A percentile compares a stretch with the other conserved stretches of the same genome.
These are phyloP conservation scores for Leccinum griseonigrum DNA, from an alignment of 1,284 basidiomycete species.

Conservation along the genomic window DNA sequence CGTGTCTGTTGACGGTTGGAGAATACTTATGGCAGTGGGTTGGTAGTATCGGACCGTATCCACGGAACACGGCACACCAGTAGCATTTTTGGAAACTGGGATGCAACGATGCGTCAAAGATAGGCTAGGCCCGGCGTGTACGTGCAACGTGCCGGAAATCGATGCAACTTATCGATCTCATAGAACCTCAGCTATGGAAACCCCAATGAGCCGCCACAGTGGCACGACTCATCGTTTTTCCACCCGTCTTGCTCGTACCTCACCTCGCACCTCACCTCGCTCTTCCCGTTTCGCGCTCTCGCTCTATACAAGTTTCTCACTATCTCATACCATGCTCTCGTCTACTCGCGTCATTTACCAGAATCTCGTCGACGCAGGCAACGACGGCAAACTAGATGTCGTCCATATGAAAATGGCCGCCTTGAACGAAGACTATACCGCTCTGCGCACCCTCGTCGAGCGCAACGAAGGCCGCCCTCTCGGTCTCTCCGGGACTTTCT, in stretches of 20 bases:
- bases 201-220: not conserved
- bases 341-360: conserved; percentile 25
- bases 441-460: conserved; percentile 25
- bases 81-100: conserved; percentile 1
- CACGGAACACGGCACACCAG: not conserved
- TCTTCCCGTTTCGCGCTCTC: not conserved
- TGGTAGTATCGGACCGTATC: not conserved
- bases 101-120: not conserved
- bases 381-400: conserved; percentile 23
- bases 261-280: not conserved
- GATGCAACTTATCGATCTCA: not conserved
- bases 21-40: too few relatives aligned
- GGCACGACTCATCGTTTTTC: conserved; percentile 4
- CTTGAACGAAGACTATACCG: conserved; percentile 23
- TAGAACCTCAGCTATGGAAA: not conserved
- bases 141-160: not conserved
- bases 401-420: conserved; percentile 16
- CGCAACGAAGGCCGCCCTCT: conserved; percentile 33
- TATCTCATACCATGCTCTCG: conserved; percentile 4
- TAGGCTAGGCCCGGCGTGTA: not conserved
- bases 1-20: too few relatives aligned
- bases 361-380: conserved; percentile 28
- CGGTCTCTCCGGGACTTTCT: conserved; percentile 27
- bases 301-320: not conserved
- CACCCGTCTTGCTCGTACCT: conserved; percentile 5